Base-by-base conservation (phyloP, 164 flowering plant species). In the Amborella trichopoda region DNA sequence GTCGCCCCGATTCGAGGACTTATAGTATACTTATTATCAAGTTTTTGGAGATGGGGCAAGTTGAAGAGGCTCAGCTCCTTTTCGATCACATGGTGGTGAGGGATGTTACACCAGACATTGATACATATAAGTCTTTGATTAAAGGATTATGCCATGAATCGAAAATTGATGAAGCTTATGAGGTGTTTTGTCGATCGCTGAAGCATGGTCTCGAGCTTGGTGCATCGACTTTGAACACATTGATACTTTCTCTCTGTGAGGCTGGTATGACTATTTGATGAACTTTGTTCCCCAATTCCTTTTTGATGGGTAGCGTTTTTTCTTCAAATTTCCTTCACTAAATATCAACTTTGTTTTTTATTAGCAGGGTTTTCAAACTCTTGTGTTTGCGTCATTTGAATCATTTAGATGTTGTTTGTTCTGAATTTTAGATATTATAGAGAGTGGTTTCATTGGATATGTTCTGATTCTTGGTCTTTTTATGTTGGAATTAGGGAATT, bases 21-120 rank as follows among this genome's bases (percentile, higher is more conserved):
- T 84, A 82, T 61, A 74, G 62, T 50, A 74, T 68, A 28, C 85
- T 91, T 18, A 82, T 91, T 22, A 25, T 39, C 24, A 91, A 87
- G 60, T 64, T 84, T 5, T 77, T 80, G 11, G 80, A 77, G 52
- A 46, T 50, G 6, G 80, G 83, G 47, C 69, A 78, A 54, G 57
- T 69, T 27, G 80, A 81, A 33, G 93, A 71, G 27, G 90, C 94
- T 47, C 56, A 44, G 53, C 67, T 42, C 58, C 74, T 91, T 3
- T 78, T 81, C 50, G 28, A 62, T 26, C 81, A 69, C 48, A 84
- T 90, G 98, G 17, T 74, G 32, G 81, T 54, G 47, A 86, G 73
- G 68, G 74, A 73, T 18, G 58, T 86, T 23, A 12, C 28, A 16
- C 91, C 98, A 3, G 78, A 86, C 68, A 41, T 44, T 22, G 38